A percentile compares a stretch with the other conserved stretches of the same genome.
These are phyloP conservation scores for Erythrophleum ivorense DNA, from an alignment of 331 rosid genomes.

Conservation along the genomic window DNA sequence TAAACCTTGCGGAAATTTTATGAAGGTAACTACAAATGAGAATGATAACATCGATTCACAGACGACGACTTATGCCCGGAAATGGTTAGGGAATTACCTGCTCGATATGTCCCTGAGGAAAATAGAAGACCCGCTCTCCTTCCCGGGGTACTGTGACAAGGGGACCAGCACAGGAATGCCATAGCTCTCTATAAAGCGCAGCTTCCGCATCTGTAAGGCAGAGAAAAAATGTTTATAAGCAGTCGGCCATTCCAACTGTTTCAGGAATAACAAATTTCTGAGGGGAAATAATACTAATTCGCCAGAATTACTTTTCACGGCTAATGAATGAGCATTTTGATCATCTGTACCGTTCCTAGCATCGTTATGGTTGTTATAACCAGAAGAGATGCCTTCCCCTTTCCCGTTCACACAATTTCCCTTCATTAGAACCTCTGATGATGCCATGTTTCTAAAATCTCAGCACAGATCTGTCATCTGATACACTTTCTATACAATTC, in stretches of 20 bases:
- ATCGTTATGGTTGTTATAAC: constrained; percentile 46
- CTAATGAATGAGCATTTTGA: constrained; percentile 47
- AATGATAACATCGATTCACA: neutral
- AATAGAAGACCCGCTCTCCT: constrained; percentile 84
- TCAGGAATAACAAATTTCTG: neutral
- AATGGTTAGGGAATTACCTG: constrained; percentile 60
- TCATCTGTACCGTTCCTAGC: constrained; percentile 47
- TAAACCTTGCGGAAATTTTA: neutral
- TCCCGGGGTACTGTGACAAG: constrained; percentile 94
- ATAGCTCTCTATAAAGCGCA: constrained; percentile 88
- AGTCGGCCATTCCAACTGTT: neutral
- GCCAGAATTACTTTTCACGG: constrained; percentile 51
- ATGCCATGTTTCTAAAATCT: constrained; percentile 55
- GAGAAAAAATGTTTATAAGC: neutral
- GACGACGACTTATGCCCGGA: neutral
- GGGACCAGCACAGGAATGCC: constrained; percentile 99
- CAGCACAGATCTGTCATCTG: constrained; percentile 74
- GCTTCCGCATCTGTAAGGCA: constrained; percentile 67
- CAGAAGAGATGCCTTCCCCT: constrained; percentile 48
- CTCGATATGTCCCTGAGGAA: constrained; percentile 98
- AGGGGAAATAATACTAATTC: neutral
- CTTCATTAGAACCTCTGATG: constrained; percentile 71
- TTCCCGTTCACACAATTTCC: constrained; percentile 61
- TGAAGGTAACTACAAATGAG: neutral
- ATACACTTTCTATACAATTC: constrained; percentile 19